phyloP scores from a whole-genome alignment of 2,329 filamentous ascomycete species.

The Scedosporium minutisporum region DNA sequence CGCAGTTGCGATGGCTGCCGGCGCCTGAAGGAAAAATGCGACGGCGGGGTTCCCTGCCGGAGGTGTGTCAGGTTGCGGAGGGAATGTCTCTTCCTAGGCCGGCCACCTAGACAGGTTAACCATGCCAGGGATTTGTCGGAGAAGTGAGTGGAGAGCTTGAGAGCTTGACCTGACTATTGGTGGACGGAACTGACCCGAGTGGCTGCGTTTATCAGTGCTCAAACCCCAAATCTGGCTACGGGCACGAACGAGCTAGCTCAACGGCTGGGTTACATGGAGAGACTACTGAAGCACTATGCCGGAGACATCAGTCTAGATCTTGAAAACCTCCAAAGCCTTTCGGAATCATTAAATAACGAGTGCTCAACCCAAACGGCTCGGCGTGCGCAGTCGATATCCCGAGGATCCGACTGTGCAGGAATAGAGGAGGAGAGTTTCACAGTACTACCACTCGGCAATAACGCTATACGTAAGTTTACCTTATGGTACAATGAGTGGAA shows the following conservation, averaged over 20 bases:
- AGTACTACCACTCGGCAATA: slow-evolving; percentile 29
- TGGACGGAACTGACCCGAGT: neutral
- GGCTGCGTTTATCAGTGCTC: neutral
- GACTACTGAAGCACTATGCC: slow-evolving; percentile 34
- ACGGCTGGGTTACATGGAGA: slow-evolving; percentile 28
- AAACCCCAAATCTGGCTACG: slow-evolving; percentile 8
- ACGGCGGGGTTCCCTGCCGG: slow-evolving; percentile 43
- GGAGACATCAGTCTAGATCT: slow-evolving; percentile 33
- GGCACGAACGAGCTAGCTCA: slow-evolving; percentile 9
- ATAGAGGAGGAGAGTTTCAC: slow-evolving; percentile 29
- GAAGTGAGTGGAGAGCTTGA: neutral
- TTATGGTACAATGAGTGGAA: neutral
- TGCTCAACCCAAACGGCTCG: slow-evolving; percentile 3
- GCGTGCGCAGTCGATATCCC: slow-evolving; percentile 2
- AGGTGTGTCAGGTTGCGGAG: slow-evolving; percentile 40
- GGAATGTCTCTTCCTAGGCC: slow-evolving; percentile 37
- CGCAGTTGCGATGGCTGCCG: slow-evolving; percentile 43
- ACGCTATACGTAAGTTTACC: slow-evolving; percentile 26
- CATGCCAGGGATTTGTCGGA: neutral
- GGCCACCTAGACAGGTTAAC: slow-evolving; percentile 3
- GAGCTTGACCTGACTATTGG: too few relatives aligned
- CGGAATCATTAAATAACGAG: slow-evolving; percentile 29
- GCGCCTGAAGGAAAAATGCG: slow-evolving; percentile 46
- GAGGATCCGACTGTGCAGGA: slow-evolving; percentile 13
- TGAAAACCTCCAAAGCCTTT: slow-evolving; percentile 29